Conservation (phyloP, 768 basidiomycete genomes). For the Thelephora ganbajun region DNA sequence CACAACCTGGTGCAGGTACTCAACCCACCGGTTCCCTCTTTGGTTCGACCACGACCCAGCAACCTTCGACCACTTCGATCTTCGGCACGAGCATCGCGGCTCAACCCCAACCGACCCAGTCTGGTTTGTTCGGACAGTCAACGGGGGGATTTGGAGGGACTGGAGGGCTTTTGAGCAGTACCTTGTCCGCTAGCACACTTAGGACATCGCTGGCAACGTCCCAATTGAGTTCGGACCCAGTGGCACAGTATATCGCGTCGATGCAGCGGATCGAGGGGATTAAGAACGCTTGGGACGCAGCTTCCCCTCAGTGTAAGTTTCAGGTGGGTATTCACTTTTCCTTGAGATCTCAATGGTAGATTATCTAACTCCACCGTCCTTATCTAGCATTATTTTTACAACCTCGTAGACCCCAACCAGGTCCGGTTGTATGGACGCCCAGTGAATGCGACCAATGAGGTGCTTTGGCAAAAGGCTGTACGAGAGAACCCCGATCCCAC, state of each 20-base stretch:
- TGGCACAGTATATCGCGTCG: slow-evolving; percentile 40
- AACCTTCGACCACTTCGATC: slow-evolving; percentile 18
- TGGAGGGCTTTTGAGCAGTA: too few species aligned
- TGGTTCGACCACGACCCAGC: slow-evolving; percentile 9
- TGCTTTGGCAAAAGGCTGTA: slow-evolving; percentile 64
- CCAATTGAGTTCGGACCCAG: slow-evolving; percentile 44
- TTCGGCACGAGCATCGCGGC: too few species aligned
- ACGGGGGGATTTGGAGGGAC: too few species aligned
- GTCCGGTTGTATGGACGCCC: slow-evolving; percentile 60
- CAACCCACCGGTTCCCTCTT: slow-evolving; percentile 8
- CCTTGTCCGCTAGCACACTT: slow-evolving; percentile 14
- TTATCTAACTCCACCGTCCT: not conserved
- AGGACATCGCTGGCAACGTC: slow-evolving; percentile 21
- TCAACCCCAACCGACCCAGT: too few species aligned
- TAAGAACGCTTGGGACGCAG: slow-evolving; percentile 57
- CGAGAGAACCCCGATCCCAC: slow-evolving; percentile 73
- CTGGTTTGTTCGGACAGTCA: too few species aligned
- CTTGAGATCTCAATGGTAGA: not conserved
- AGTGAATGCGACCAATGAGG: slow-evolving; percentile 54
- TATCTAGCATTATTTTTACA: slow-evolving; percentile 68
- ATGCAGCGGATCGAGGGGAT: slow-evolving; percentile 49
- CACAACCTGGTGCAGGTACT: slow-evolving; percentile 10
- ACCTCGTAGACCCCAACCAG: slow-evolving; percentile 59
- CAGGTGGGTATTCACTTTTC: slow-evolving; percentile 35
- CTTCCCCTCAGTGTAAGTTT: slow-evolving; percentile 59